Conservation (phyloP, 2,329 filamentous ascomycete genomes). For the Fusarium zealandicum region DNA sequence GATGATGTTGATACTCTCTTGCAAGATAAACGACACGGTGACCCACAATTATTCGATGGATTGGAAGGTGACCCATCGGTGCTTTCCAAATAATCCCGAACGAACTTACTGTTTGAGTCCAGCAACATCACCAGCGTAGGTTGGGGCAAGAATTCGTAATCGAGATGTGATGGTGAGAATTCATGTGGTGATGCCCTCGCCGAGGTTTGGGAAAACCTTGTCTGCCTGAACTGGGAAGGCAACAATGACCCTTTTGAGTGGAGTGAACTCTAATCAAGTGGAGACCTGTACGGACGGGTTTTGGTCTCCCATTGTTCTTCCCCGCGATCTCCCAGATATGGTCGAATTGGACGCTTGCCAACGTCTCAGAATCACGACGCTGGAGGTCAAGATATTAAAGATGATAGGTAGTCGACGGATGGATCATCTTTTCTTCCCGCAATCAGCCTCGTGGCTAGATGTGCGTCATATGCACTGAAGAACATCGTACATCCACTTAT, state of each 20-base stretch:
- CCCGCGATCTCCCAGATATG: not conserved
- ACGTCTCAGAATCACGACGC: not conserved
- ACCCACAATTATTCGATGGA: too few species aligned
- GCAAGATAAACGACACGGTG: too few species aligned
- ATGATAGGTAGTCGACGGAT: not conserved
- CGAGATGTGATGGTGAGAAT: too few species aligned
- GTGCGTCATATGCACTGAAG: constrained; percentile 31
- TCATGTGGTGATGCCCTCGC: not conserved
- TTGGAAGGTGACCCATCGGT: too few species aligned
- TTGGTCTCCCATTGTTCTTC: not conserved
- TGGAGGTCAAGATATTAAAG: not conserved
- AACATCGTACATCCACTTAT: constrained; percentile 33
- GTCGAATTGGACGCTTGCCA: not conserved
- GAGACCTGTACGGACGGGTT: not conserved
- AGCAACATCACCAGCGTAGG: too few species aligned
- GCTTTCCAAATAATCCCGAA: too few species aligned
- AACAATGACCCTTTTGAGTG: constrained; percentile 4
- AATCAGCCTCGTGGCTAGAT: constrained; percentile 28
- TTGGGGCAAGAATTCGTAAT: too few species aligned
- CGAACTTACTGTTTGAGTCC: too few species aligned
- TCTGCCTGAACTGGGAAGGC: constrained; percentile 2
- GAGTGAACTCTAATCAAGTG: constrained; percentile 8
- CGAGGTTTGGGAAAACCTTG: constrained; percentile 16
- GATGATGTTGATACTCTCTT: not conserved
- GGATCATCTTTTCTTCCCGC: constrained; percentile 1